Evolutionary conservation across 2,329 filamentous ascomycete genomes (phyloP), one percentile per base, ranked within the genome.

Genomic region (Fusarium mexicanum): DNA sequence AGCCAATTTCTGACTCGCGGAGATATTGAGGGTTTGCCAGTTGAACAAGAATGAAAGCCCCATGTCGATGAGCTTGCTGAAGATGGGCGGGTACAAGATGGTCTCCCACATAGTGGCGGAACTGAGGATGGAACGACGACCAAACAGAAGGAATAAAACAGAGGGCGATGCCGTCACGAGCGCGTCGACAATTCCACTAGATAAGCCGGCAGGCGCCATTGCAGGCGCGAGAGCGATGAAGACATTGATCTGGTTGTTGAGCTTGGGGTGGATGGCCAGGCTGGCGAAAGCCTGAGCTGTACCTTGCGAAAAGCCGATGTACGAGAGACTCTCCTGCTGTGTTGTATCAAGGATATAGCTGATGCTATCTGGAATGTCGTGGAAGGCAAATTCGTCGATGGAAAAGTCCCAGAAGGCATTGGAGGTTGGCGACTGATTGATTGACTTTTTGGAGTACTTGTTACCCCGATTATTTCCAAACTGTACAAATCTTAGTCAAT

Each of bases 51-150:
- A 96, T 3, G 86, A 86, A 12, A 98, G 87, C 20, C 92, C 91
- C 76, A 92, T 88, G 81, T 99, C 96, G 77, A 99, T 97, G 50
- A 94, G 85, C 60, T 93, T 92, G 72, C 95, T 92, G 80, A 98
- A 99, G 58, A 99, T 93, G 3, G 95, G 96, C 12, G 96, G 96
- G 80, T 98, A 98, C 7, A 99, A 87, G 51, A 99, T 92, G 5
- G 94, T 94, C 82, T 98, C 95, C 96, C 96, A 99, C 92, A 98
- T 97, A 14, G 95, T 97, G 3, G 96, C 93, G 6, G 94, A 97
- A 78, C 93, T 94, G 16, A 99, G 89, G 67, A 99, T 98, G 20
- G 94, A 96, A 55, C 94, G 92, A 31, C 96, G 90, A 20, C 96
- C 96, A 80, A 99, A 99, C 26, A 97, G 91, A 29, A 99, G 90